phyloP scores from a whole-genome alignment of 441 rosid species.

The Jatropha podagrica region DNA sequence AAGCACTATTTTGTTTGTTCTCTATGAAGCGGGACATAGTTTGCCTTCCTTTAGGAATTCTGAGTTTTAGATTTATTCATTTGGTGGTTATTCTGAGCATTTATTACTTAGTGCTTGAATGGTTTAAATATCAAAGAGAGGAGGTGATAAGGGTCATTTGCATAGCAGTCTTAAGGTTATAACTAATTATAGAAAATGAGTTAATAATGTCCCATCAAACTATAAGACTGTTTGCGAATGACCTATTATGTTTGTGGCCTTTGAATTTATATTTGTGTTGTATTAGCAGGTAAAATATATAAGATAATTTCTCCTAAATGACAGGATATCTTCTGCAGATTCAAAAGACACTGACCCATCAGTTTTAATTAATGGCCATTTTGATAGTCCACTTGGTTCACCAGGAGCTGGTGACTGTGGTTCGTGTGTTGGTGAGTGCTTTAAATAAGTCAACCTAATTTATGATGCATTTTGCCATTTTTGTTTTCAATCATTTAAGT shows the following conservation, averaged over 20 bases:
- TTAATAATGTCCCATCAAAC: neutral
- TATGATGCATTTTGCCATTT: conserved; percentile 8
- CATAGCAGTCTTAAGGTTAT: neutral
- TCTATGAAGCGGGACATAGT: neutral
- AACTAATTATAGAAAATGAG: neutral
- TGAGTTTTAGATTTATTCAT: neutral
- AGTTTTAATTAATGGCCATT: conserved; percentile 92
- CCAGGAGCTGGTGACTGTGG: conserved; percentile 99
- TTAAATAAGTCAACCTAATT: conserved; percentile 20
- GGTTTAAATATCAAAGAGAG: no score
- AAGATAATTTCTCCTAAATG: conserved; percentile 24
- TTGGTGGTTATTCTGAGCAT: neutral
- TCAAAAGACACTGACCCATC: conserved; percentile 69
- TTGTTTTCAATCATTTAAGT: conserved; percentile 16
- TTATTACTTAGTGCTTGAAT: neutral
- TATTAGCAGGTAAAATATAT: conserved; percentile 4
- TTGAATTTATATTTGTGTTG: conserved; percentile 2
- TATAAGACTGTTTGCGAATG: conserved; percentile 2
- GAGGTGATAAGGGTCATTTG: neutral
- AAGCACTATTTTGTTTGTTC: neutral
- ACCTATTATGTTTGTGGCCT: neutral
- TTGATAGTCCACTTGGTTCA: conserved; percentile 87
- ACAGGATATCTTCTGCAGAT: conserved; percentile 76
- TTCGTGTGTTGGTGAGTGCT: conserved; percentile 87
- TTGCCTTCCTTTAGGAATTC: neutral